Percentiles rank a stretch among this genome's conserved stretches.
phyloP scores from a whole-genome alignment of 2,329 filamentous ascomycete species.

The Ophiostoma australiae region DNA sequence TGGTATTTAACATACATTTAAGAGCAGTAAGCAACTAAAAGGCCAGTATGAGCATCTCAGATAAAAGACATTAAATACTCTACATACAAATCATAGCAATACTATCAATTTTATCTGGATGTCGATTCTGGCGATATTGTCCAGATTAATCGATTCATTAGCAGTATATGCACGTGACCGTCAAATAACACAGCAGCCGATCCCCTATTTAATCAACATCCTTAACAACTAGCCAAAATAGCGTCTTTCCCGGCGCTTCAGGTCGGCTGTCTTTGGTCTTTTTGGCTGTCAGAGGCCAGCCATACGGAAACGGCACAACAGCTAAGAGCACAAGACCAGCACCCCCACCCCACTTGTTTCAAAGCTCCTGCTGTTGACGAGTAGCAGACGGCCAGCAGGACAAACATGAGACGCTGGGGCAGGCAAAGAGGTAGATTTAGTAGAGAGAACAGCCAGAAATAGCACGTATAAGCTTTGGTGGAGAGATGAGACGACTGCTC shows the following conservation, averaged over 20 bases:
- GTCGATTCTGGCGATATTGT: no score
- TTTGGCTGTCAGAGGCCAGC: no score
- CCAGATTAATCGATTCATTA: no score
- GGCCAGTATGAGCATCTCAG: no score
- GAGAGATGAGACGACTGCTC: background rate
- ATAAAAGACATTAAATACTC: no score
- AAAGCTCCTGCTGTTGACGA: background rate
- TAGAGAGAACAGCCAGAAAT: background rate
- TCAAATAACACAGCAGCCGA: no score
- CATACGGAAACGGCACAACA: background rate
- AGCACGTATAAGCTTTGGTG: slow-evolving; percentile 7
- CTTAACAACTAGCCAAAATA: background rate
- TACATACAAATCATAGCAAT: no score
- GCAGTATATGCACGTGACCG: no score
- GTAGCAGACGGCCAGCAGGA: background rate
- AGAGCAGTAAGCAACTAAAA: no score
- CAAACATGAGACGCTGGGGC: slow-evolving; percentile 4
- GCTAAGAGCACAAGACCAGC: background rate
- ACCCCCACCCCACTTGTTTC: background rate
- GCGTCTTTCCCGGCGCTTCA: background rate
- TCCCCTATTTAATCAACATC: background rate
- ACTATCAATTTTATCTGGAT: no score
- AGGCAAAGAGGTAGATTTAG: background rate
- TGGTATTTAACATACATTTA: no score
- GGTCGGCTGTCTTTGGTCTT: background rate